These are phyloP conservation scores for Proteromonas lacertae DNA, from an alignment of 352 stramenopile species.

Conservation along the genomic window DNA sequence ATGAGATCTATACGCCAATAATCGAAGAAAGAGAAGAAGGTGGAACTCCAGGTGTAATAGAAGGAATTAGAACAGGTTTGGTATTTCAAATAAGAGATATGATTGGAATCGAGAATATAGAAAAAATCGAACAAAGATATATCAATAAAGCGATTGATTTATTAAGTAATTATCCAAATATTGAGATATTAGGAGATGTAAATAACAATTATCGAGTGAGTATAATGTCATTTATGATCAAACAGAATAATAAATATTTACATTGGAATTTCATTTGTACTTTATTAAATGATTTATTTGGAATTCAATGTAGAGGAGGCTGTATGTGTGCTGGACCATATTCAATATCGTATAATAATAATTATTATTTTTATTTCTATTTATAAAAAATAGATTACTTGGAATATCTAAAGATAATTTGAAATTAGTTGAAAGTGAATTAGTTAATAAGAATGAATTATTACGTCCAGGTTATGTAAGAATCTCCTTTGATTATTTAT, in stretches of 20 bases:
- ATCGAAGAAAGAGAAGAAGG: conserved; percentile 67
- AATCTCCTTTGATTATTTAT: conserved; percentile 51
- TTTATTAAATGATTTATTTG: conserved; percentile 85
- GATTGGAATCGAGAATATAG: not conserved
- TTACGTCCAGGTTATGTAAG: conserved; percentile 64
- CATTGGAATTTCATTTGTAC: conserved; percentile 92
- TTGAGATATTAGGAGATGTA: conserved; percentile 44
- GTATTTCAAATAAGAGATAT: conserved; percentile 44
- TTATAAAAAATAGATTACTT: conserved; percentile 18
- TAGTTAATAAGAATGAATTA: conserved; percentile 53
- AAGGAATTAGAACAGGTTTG: conserved; percentile 51
- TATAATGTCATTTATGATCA: conserved; percentile 70
- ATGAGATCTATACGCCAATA: conserved; percentile 39
- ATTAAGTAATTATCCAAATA: conserved; percentile 18
- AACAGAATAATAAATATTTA: conserved; percentile 38
- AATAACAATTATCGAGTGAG: conserved; percentile 20
- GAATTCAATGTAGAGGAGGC: conserved; percentile 26
- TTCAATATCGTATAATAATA: conserved; percentile 28
- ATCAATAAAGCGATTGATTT: not conserved
- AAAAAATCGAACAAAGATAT: not conserved
- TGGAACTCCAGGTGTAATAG: conserved; percentile 66
- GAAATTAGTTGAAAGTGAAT: conserved; percentile 25
- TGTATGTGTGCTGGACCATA: conserved; percentile 78
- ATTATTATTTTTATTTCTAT: too few relatives aligned
- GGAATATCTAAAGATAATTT: conserved; percentile 14